Conservation (phyloP, 306 rosid genomes). For the Bauhinia variegata region DNA sequence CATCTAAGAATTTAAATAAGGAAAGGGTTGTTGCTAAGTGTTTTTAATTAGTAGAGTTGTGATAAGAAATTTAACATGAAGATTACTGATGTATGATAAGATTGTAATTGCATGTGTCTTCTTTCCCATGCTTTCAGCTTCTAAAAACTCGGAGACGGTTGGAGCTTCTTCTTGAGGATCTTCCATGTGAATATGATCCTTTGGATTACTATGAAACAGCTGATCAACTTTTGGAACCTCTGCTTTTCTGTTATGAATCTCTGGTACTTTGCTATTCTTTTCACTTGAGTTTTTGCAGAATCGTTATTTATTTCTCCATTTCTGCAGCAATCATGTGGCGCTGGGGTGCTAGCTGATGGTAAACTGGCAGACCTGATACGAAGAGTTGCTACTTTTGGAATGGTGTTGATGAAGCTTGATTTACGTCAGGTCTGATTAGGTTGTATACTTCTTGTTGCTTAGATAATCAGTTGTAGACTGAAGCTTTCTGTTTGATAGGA, state of each 20-base stretch:
- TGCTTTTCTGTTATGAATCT: constrained; percentile 85
- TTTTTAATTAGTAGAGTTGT: background rate
- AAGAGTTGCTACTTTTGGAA: constrained; percentile 70
- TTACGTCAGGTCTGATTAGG: constrained; percentile 76
- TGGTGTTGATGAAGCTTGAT: constrained; percentile 93
- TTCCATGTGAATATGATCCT: constrained; percentile 71
- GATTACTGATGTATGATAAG: constrained; percentile 5
- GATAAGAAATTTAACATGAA: constrained; percentile 10
- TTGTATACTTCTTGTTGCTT: constrained; percentile 27
- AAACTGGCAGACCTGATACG: constrained; percentile 92
- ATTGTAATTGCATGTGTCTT: constrained; percentile 29
- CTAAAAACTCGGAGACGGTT: constrained; percentile 69
- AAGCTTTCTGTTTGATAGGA: constrained; percentile 58
- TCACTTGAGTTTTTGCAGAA: constrained; percentile 17
- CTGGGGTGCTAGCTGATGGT: constrained; percentile 95
- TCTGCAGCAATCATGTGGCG: constrained; percentile 87
- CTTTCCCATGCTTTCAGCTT: constrained; percentile 57
- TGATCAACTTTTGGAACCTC: constrained; percentile 82
- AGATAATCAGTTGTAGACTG: constrained; percentile 8
- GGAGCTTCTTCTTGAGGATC: constrained; percentile 92
- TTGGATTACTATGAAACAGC: constrained; percentile 73
- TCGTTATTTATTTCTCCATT: constrained; percentile 30
- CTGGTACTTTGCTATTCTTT: constrained; percentile 54
- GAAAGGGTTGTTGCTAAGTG: background rate
- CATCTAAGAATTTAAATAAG: too few species aligned